phyloP scores from a whole-genome alignment of 805 yeast genomes.

The Kodamaea kaohsiungensis region DNA sequence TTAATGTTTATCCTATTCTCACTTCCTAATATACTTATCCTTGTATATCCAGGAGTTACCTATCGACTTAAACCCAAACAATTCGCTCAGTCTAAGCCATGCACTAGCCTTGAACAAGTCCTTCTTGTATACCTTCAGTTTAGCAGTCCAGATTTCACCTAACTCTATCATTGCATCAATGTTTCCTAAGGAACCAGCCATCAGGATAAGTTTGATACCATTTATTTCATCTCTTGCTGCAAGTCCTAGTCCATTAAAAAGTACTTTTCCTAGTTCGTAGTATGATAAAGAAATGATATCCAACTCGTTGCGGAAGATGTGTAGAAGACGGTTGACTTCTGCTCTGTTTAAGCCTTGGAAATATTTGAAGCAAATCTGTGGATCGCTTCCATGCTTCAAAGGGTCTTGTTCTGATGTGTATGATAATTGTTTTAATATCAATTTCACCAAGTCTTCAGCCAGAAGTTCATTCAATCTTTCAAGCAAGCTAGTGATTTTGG shows the following conservation, averaged over 20 bases:
- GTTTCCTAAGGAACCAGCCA: slow-evolving; percentile 68
- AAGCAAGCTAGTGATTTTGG: slow-evolving; percentile 18
- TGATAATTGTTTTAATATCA: slow-evolving; percentile 26
- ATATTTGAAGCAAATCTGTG: slow-evolving; percentile 19
- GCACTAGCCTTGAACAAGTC: slow-evolving; percentile 65
- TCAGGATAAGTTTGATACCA: slow-evolving; percentile 61
- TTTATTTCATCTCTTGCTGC: slow-evolving; percentile 49
- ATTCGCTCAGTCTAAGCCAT: slow-evolving; percentile 67
- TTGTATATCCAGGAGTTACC: slow-evolving; percentile 79
- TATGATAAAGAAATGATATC: slow-evolving; percentile 52
- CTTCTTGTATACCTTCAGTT: slow-evolving; percentile 54
- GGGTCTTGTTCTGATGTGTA: slow-evolving; percentile 30
- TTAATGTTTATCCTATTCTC: not conserved
- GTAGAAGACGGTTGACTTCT: slow-evolving; percentile 27
- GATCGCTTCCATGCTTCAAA: slow-evolving; percentile 14
- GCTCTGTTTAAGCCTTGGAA: slow-evolving; percentile 25
- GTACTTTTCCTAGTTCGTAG: slow-evolving; percentile 62
- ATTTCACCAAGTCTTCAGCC: slow-evolving; percentile 29
- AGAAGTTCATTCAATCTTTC: slow-evolving; percentile 26
- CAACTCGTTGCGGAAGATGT: slow-evolving; percentile 36
- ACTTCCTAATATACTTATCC: slow-evolving; percentile 51
- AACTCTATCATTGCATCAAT: slow-evolving; percentile 68
- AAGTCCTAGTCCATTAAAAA: slow-evolving; percentile 57
- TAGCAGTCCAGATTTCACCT: slow-evolving; percentile 67
- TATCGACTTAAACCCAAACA: slow-evolving; percentile 57